Conservation (phyloP, 768 basidiomycete genomes). For the Suillus fuscotomentosus region DNA sequence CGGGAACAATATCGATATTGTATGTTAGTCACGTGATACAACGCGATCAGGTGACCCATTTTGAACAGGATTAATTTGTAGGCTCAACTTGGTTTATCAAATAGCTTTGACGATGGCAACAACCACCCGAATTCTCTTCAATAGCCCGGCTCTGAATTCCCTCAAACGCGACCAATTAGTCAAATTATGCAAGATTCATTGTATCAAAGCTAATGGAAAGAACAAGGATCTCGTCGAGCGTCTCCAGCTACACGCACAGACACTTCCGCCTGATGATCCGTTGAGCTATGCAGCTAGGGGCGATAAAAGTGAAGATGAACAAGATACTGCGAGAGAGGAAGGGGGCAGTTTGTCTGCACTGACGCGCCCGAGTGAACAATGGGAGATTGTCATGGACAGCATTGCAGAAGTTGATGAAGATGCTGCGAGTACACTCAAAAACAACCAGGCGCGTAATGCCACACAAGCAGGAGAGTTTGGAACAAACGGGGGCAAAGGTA, state of each 20-base stretch:
- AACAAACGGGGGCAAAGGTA: constrained; percentile 63
- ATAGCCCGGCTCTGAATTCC: constrained; percentile 80
- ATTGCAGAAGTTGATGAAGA: constrained; percentile 67
- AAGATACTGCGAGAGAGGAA: constrained; percentile 23
- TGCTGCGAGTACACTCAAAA: constrained; percentile 21
- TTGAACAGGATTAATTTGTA: neutral
- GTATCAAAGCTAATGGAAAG: constrained; percentile 79
- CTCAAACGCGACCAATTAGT: constrained; percentile 84
- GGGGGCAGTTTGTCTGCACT: constrained; percentile 18
- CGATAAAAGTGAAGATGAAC: constrained; percentile 39
- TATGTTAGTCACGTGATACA: neutral
- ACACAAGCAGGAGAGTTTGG: constrained; percentile 68
- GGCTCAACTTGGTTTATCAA: neutral
- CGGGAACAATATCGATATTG: neutral
- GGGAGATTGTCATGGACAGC: constrained; percentile 86
- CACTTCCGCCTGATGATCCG: constrained; percentile 56
- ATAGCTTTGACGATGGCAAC: constrained; percentile 49
- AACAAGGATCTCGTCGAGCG: constrained; percentile 70
- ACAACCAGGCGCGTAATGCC: constrained; percentile 44
- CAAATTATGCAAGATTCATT: constrained; percentile 82
- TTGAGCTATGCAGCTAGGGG: constrained; percentile 54
- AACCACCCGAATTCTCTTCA: constrained; percentile 78
- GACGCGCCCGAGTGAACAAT: constrained; percentile 72
- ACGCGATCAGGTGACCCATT: constrained; percentile 9
- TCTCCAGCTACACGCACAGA: constrained; percentile 64